Evolutionary conservation across 345 rosid genomes (phyloP).

Genomic region (Salix exigua): DNA sequence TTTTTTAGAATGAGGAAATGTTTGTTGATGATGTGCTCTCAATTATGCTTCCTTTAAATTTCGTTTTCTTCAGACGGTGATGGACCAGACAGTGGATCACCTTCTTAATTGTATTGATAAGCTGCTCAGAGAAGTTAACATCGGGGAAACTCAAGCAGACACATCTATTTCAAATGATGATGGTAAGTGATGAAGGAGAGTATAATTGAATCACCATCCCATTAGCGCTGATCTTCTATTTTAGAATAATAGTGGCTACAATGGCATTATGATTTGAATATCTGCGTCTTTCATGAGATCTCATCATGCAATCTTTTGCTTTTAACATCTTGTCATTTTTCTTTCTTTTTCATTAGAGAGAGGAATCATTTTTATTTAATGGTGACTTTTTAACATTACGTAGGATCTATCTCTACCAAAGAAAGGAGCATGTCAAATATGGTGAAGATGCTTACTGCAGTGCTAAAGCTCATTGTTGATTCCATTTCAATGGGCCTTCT

Average conservation of each 20-base stretch:
- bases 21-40: background rate
- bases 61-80: slow-evolving; percentile 32
- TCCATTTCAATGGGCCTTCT: slow-evolving; percentile 49
- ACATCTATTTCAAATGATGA: slow-evolving; percentile 24
- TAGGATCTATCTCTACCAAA: slow-evolving; percentile 36
- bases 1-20: background rate
- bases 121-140: slow-evolving; percentile 41
- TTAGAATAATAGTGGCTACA: background rate
- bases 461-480: slow-evolving; percentile 73
- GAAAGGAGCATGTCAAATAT: slow-evolving; percentile 37
- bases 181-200: slow-evolving; percentile 40
- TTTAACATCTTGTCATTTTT: background rate
- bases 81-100: slow-evolving; percentile 63
- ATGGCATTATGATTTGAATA: background rate
- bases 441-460: slow-evolving; percentile 54
- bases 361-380: slow-evolving; percentile 1
- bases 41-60: background rate
- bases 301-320: background rate
- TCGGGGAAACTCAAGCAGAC: slow-evolving; percentile 28
- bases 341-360: background rate
- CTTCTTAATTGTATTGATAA: slow-evolving; percentile 57
- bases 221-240: slow-evolving; percentile 1
- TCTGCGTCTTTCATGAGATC: background rate
- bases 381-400: slow-evolving; percentile 15
- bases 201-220: slow-evolving; percentile 4